Evolutionary conservation across 306 rosid genomes (phyloP), one percentile per base, ranked within the genome.

Genomic region (Lathyrus aphaca): DNA sequence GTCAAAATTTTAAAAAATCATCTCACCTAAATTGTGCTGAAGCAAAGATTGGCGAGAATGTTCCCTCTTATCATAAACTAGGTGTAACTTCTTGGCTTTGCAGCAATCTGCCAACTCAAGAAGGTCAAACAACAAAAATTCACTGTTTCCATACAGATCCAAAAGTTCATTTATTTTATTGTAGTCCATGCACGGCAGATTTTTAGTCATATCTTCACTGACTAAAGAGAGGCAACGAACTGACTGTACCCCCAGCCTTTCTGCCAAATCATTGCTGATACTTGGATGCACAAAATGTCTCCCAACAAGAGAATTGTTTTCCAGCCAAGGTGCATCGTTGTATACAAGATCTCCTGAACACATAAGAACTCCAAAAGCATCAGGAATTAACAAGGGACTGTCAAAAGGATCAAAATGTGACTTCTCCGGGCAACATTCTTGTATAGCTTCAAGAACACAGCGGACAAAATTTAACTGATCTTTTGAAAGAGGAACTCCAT

Each of bases 271-370:
- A 84, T 85, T 86, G 89, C 87, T 86, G 81, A 93, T 82, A 85
- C 84, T 74, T 69, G 97, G 94, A 88, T 93, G 98, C 50, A 91
- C 76, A 80, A 83, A 90, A 69, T 76, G 88, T 66, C 89, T 93
- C 44, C 91, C 96, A 72, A 71, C 71, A 48, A 82, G 86, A 78
- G 90, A 81, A 83, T 66, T 88, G 67, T 76, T 84, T 65, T 88
- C 94, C 85, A 93, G 78, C 98, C 98, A 93, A 67, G 98, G 98
- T 66, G 97, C 98, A 73, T 93, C 98, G 80, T 93, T 93, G 84
- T 85, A 90, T 37, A 90, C 94, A 75, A 93, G 85, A 88, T 88
- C 85, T 55, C 76, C 85, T 15, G 83, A 84, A 66, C 62, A 71
- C 88, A 85, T 76, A 81, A 93, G 82, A 85, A 85, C 85, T 80